These are phyloP conservation scores for Straminergon stramineum DNA, from an alignment of 225 moss, liverwort and hornwort genomes.

Conservation along the genomic window DNA sequence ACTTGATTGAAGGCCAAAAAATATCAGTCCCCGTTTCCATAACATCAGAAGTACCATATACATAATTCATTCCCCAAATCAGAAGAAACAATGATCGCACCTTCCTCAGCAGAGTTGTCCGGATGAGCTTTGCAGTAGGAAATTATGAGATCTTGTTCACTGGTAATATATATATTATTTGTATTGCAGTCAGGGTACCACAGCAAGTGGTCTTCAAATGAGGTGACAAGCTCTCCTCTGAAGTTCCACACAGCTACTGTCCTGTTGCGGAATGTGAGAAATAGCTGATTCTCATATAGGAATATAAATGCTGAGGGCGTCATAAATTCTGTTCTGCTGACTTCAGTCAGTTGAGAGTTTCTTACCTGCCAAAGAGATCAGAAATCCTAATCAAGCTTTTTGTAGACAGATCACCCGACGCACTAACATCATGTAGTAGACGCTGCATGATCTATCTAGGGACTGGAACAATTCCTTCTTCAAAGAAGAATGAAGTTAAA, in stretches of 20 bases:
- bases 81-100: not conserved
- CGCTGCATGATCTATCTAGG: not conserved
- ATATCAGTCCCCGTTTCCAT: not conserved
- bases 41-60: not conserved
- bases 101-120: constrained; percentile 76
- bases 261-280: constrained; percentile 90
- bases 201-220: constrained; percentile 91
- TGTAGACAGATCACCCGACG: not conserved
- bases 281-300: constrained; percentile 93
- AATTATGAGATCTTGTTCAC: constrained; percentile 97
- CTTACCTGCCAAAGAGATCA: constrained; percentile 52
- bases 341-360: constrained; percentile 94
- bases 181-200: constrained; percentile 99
- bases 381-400: not conserved
- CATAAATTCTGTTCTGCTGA: constrained; percentile 99
- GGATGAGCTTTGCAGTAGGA: constrained; percentile 96
- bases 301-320: constrained; percentile 98
- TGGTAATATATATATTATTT: constrained; percentile 96
- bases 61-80: not conserved
- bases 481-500: not conserved
- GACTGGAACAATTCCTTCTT: not conserved
- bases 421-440: not conserved
- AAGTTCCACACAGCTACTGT: constrained; percentile 99
- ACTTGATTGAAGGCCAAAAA: not conserved
- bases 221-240: constrained; percentile 92